Percentiles rank a stretch among this genome's conserved stretches.
Evolutionary conservation across 2,329 filamentous ascomycete species (phyloP).

Genomic region (Paraphoma chrysanthemicola): DNA sequence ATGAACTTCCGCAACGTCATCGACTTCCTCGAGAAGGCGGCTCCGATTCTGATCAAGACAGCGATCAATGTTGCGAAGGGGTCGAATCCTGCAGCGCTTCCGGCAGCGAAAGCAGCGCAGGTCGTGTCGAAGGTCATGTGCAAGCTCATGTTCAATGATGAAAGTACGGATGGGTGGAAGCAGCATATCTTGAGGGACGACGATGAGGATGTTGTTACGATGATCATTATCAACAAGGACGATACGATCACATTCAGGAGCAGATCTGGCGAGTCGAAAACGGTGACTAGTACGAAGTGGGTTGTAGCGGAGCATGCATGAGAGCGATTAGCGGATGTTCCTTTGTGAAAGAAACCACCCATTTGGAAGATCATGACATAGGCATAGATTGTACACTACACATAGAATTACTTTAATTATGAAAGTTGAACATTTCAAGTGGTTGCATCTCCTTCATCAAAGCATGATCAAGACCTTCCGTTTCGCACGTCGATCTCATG

Average conservation of each 20-base stretch:
- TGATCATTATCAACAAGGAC: conserved; percentile 11
- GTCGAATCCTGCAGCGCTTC: conserved; percentile 4
- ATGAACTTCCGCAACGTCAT: conserved; percentile 11
- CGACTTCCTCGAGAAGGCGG: conserved; percentile 8
- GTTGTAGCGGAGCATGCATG: background rate
- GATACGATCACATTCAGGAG: conserved; percentile 11
- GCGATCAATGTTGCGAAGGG: conserved; percentile 5
- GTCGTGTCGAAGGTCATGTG: conserved; percentile 12
- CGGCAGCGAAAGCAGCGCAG: conserved; percentile 7
- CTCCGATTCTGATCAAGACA: conserved; percentile 8
- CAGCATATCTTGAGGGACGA: conserved; percentile 11
- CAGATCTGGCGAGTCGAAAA: conserved; percentile 8
- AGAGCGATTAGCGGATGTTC: too few species aligned
- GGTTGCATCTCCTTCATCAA: too few species aligned
- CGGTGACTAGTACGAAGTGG: conserved; percentile 2
- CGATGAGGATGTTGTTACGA: conserved; percentile 7
- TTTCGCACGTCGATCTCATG: too few species aligned
- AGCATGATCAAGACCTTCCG: too few species aligned
- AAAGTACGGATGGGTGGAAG: conserved; percentile 11
- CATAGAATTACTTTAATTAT: too few species aligned
- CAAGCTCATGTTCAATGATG: conserved; percentile 12
- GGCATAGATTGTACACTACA: too few species aligned
- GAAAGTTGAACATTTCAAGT: too few species aligned
- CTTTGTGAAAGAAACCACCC: too few species aligned
- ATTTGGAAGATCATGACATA: too few species aligned